Percentiles rank a stretch among this genome's conserved stretches.
Conservation (phyloP, 257 asterid species). For the Nicotiana noctiflora region DNA sequence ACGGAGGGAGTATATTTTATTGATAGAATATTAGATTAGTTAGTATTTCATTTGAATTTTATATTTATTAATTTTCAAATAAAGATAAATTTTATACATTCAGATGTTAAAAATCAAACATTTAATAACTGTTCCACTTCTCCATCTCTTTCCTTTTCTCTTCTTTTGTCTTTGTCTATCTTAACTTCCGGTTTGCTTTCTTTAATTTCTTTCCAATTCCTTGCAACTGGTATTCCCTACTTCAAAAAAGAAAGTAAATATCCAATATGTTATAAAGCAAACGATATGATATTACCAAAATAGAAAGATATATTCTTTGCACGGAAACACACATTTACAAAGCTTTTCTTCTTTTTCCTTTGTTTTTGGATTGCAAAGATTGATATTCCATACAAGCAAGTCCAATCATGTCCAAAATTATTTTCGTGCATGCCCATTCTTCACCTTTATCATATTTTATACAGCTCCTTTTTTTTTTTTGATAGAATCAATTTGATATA, state of each 20-base stretch:
- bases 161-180: constrained; percentile 7
- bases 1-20: no score
- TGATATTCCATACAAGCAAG: neutral
- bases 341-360: neutral
- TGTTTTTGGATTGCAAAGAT: neutral
- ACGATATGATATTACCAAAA: neutral
- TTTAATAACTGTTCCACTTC: neutral
- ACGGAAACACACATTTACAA: constrained; percentile 1
- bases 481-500: neutral
- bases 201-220: neutral
- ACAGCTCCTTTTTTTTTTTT: neutral
- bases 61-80: no score
- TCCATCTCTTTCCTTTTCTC: neutral
- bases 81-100: no score
- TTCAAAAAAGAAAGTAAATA: neutral
- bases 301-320: neutral
- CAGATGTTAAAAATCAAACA: no score
- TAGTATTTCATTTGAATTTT: no score
- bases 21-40: no score
- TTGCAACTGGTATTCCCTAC: neutral
- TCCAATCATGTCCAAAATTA: constrained; percentile 8
- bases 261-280: neutral
- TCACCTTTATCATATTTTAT: neutral
- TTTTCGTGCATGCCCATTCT: neutral
- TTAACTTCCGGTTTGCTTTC: neutral